Evolutionary conservation across 805 yeast genomes (phyloP).

Genomic region (Candida arabinofermentans): DNA sequence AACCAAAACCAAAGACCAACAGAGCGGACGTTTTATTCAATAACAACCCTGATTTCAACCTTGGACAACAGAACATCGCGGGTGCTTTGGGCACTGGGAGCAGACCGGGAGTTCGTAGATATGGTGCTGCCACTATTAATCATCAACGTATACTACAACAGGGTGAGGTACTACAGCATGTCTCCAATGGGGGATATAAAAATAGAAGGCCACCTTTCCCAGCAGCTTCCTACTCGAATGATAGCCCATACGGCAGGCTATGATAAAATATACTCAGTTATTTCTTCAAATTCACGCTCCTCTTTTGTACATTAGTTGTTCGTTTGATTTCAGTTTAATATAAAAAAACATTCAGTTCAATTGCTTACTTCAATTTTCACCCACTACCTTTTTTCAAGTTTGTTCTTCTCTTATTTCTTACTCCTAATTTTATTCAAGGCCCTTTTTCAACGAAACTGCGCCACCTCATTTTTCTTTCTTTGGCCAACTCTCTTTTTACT

Average conservation of each 20-base stretch:
- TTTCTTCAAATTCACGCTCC: not conserved
- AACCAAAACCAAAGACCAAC: conserved; percentile 14
- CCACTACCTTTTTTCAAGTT: not conserved
- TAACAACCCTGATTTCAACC: conserved; percentile 46
- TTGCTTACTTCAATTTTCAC: not conserved
- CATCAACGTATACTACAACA: conserved; percentile 9
- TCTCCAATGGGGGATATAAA: conserved; percentile 19
- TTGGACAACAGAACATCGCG: conserved; percentile 10
- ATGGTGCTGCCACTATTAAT: conserved; percentile 16
- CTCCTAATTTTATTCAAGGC: not conserved
- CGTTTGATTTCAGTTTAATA: not conserved
- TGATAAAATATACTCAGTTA: not conserved
- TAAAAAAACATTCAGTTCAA: not conserved
- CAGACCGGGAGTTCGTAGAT: conserved; percentile 22
- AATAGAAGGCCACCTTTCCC: conserved; percentile 31
- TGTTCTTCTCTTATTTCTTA: not conserved
- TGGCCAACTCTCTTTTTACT: too few relatives aligned
- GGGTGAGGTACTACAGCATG: conserved; percentile 15
- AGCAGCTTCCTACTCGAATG: conserved; percentile 37
- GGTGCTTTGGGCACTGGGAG: not conserved
- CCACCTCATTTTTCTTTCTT: too few relatives aligned
- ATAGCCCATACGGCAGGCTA: conserved; percentile 40
- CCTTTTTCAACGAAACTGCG: too few relatives aligned
- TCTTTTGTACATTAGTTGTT: not conserved
- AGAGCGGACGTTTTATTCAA: conserved; percentile 41